phyloP scores from a whole-genome alignment of 2,329 filamentous ascomycete genomes.

The Fusarium dlaminii region DNA sequence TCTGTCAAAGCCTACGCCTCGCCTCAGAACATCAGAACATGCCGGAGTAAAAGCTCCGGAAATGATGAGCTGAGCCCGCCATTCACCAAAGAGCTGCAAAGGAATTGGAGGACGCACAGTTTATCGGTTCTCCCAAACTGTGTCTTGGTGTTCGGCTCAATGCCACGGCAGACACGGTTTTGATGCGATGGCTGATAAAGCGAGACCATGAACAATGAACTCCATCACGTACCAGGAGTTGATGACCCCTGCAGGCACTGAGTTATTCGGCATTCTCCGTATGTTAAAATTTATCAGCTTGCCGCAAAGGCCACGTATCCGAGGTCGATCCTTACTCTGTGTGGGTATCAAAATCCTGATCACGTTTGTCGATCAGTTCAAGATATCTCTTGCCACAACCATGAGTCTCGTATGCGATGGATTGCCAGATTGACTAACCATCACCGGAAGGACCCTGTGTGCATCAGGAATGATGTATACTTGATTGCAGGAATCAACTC shows the following conservation, averaged over 20 bases:
- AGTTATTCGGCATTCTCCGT: neutral
- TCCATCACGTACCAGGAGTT: neutral
- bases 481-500: neutral
- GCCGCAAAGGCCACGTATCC: neutral
- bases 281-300: neutral
- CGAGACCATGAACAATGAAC: neutral
- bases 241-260: neutral
- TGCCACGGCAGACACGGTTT: neutral
- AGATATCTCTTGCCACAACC: neutral
- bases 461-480: neutral
- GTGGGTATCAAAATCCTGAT: neutral
- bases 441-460: conserved; percentile 7
- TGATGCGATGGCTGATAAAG: neutral
- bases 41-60: conserved; percentile 25
- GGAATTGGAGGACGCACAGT: neutral
- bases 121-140: neutral
- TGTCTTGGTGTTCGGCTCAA: neutral
- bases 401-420: neutral
- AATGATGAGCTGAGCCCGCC: neutral
- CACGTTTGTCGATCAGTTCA: conserved; percentile 6
- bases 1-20: neutral
- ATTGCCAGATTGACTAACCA: neutral
- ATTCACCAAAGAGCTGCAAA: neutral
- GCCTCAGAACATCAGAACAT: too few species aligned
- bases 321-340: conserved; percentile 15